phyloP scores from a whole-genome alignment of 176 grass and related monocot genomes.

The Panicum miliaceum region DNA sequence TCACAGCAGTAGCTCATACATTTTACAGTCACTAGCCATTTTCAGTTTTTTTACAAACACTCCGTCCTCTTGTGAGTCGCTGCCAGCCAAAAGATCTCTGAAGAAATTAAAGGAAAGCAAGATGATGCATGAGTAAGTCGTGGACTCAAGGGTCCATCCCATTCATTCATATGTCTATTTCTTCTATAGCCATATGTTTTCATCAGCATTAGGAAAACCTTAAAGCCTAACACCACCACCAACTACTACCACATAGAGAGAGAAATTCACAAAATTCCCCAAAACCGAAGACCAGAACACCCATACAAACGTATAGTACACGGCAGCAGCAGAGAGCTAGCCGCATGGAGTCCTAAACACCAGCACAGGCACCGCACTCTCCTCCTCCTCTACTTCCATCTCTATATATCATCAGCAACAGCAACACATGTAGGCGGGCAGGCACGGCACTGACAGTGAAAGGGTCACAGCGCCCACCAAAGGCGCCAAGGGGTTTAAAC shows the following conservation, averaged over 20 bases:
- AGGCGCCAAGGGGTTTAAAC: slow-evolving; percentile 47
- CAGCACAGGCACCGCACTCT: slow-evolving; percentile 10
- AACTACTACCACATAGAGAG: slow-evolving; percentile 11
- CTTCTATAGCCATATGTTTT: slow-evolving; percentile 51
- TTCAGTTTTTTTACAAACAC: too few relatives aligned
- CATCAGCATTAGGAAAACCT: slow-evolving; percentile 47
- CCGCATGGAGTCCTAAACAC: not conserved
- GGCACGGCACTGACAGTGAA: slow-evolving; percentile 43
- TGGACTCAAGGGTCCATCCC: not conserved
- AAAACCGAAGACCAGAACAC: slow-evolving; percentile 6
- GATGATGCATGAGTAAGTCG: not conserved
- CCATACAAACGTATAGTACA: slow-evolving; percentile 33
- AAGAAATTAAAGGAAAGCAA: not conserved
- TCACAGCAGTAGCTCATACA: too few relatives aligned
- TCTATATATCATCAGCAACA: slow-evolving; percentile 38
- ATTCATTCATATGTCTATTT: slow-evolving; percentile 55
- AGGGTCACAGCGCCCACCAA: slow-evolving; percentile 19
- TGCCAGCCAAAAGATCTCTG: not conserved
- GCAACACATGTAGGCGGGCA: slow-evolving; percentile 35
- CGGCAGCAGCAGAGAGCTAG: slow-evolving; percentile 12
- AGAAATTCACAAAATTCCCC: slow-evolving; percentile 31
- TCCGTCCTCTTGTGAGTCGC: not conserved
- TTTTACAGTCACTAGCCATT: too few relatives aligned
- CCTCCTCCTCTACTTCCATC: slow-evolving; percentile 26
- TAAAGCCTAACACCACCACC: slow-evolving; percentile 39